Conservation (phyloP, 257 asterid species). For the Plectranthus barbatus region DNA sequence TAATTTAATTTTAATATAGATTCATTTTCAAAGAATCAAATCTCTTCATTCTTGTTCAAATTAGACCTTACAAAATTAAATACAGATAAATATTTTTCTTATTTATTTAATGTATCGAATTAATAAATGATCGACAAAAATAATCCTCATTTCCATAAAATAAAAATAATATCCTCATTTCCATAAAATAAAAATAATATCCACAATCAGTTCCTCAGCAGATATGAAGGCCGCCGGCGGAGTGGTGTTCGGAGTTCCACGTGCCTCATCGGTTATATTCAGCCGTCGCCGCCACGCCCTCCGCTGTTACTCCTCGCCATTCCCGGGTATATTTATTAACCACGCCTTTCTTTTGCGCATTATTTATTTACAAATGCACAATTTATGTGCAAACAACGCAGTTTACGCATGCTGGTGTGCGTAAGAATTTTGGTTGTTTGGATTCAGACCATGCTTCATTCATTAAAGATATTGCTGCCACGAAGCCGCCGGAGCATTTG, state of each 20-base stretch:
- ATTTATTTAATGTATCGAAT: too few relatives aligned
- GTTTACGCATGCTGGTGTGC: background rate
- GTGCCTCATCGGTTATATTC: constrained; percentile 52
- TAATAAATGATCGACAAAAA: too few relatives aligned
- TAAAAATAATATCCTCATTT: too few relatives aligned
- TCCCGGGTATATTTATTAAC: constrained; percentile 34
- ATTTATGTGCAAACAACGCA: background rate
- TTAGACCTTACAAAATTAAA: too few relatives aligned
- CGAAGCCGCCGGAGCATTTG: constrained; percentile 84
- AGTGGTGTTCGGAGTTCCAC: constrained; percentile 62
- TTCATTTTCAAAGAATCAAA: too few relatives aligned
- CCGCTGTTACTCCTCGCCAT: constrained; percentile 71
- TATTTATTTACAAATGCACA: background rate
- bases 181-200: background rate
- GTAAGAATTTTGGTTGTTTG: background rate
- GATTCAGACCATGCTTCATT: constrained; percentile 62
- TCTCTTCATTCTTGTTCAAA: too few relatives aligned
- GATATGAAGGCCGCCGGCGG: constrained; percentile 68
- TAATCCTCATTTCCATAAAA: too few relatives aligned
- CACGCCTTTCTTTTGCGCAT: background rate
- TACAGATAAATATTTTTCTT: too few relatives aligned
- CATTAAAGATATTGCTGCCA: constrained; percentile 67
- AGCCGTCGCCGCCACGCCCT: constrained; percentile 32
- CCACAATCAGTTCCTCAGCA: constrained; percentile 23
- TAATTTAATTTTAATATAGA: too few relatives aligned